These are phyloP conservation scores for Stagonosporopsis tanaceti DNA, from an alignment of 2,329 filamentous ascomycete species.

Conservation along the genomic window DNA sequence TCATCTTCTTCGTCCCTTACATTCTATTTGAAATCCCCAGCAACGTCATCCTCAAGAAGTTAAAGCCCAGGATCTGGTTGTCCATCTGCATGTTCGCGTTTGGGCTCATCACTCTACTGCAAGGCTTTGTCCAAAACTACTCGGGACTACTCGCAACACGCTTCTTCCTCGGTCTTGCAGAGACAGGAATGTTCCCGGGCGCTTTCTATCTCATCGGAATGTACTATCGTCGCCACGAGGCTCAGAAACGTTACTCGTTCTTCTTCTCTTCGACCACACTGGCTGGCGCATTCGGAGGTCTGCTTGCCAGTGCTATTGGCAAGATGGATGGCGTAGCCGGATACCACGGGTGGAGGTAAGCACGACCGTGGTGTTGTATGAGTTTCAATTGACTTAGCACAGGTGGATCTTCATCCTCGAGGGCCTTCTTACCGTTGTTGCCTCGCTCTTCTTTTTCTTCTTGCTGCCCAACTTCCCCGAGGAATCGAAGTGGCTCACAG, in stretches of 20 bases:
- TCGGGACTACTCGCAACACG: slow-evolving; percentile 75
- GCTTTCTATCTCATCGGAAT: slow-evolving; percentile 77
- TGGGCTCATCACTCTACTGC: slow-evolving; percentile 75
- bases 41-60: slow-evolving; percentile 61
- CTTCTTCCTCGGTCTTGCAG: slow-evolving; percentile 79
- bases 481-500: slow-evolving; percentile 57
- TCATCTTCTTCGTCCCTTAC: slow-evolving; percentile 64
- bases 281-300: slow-evolving; percentile 83
- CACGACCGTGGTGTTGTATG: slow-evolving; percentile 68
- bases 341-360: slow-evolving; percentile 71
- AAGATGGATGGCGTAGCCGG: slow-evolving; percentile 77
- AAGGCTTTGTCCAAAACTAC: slow-evolving; percentile 82
- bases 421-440: slow-evolving; percentile 55
- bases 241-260: slow-evolving; percentile 90
- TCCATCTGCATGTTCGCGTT: slow-evolving; percentile 86
- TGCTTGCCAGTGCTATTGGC: slow-evolving; percentile 86
- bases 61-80: slow-evolving; percentile 65
- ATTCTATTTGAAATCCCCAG: slow-evolving; percentile 63
- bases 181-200: slow-evolving; percentile 62
- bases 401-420: slow-evolving; percentile 67
- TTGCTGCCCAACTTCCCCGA: slow-evolving; percentile 59
- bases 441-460: slow-evolving; percentile 58
- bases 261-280: slow-evolving; percentile 88
- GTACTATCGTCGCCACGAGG: slow-evolving; percentile 89
- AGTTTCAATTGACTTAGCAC: neutral